These are phyloP conservation scores for Mollisia scopiformis DNA, from an alignment of 2,329 filamentous ascomycete species.

Conservation along the genomic window DNA sequence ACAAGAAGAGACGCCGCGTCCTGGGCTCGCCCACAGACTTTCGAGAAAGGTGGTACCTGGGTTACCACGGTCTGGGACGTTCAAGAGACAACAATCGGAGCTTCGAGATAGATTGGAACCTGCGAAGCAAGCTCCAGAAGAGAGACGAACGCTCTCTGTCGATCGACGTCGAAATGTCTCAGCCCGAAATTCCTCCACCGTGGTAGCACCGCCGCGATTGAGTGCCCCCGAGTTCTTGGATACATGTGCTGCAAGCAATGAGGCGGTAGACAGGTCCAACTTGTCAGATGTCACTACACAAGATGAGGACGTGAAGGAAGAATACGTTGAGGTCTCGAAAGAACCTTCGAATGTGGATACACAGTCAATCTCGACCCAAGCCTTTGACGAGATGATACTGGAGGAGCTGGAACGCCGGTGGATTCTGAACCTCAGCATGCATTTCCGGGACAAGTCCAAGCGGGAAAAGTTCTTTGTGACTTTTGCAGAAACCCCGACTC, in stretches of 20 bases:
- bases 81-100: conserved; percentile 83
- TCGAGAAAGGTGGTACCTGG: conserved; percentile 72
- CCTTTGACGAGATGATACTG: conserved; percentile 67
- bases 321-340: conserved; percentile 33
- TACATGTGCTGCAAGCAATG: conserved; percentile 26
- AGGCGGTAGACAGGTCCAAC: conserved; percentile 20
- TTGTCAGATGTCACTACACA: conserved; percentile 14
- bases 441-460: conserved; percentile 90
- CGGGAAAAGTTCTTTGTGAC: conserved; percentile 98
- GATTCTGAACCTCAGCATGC: conserved; percentile 98
- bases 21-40: conserved; percentile 33
- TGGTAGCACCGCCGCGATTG: conserved; percentile 24
- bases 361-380: conserved; percentile 34
- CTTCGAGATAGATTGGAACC: conserved; percentile 73
- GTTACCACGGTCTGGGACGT: conserved; percentile 76
- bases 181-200: conserved; percentile 28
- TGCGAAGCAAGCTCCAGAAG: conserved; percentile 61
- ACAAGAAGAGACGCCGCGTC: conserved; percentile 22
- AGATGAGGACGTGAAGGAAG: conserved; percentile 27
- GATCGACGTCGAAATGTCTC: conserved; percentile 47
- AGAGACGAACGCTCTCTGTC: conserved; percentile 72
- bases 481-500: conserved; percentile 77
- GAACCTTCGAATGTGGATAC: conserved; percentile 30
- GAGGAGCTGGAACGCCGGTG: conserved; percentile 85
- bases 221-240: conserved; percentile 37